Base-by-base conservation (phyloP, 345 rosid species). In the Acer campestre region DNA sequence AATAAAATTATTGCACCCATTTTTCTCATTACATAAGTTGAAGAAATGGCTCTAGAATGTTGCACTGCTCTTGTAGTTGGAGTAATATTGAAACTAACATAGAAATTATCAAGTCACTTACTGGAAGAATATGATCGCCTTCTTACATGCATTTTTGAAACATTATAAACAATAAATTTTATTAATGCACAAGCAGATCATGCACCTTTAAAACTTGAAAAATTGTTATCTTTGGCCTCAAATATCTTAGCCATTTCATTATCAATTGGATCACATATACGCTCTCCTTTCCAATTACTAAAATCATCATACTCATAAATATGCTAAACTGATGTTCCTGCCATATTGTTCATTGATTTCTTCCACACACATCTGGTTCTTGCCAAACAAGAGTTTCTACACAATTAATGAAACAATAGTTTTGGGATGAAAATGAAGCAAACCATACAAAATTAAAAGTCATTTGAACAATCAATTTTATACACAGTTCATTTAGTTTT, bases 201-300 rank as follows among this genome's bases (percentile, higher is more conserved):
- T 31, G 72, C 79, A 86, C 88, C 89, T 86, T 68, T 75, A 2
- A 79, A 77, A 66, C 61, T 73, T 64, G 72, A 44, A 23, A 63
- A 59, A 42, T 55, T 77, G 68, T 67, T 80, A 44, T 76, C 75
- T 58, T 48, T 58, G 22, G 67, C 44, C 70, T 68, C 62, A n/a
- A 55, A 79, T 44, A 67, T 72, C 70, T 81, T 59, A 80, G 53
- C 56, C 49, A 61, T 71, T 53, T 11, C 64, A 58, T 1, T 44
- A 51, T 78, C 71, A 51, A 59, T 31, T 35, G 25, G 49, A 76
- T 59, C 73, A 58, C 35, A 42, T 6, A 61, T 13, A 75, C 35
- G 70, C 20, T 71, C 77, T 14, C 59, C 68, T 80, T 67, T 70
- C 22, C 53, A n/a, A 35, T 67, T 53, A 53, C 4, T 29, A 27